Evolutionary conservation across 225 moss, liverwort and hornwort species (phyloP).

Genomic region (Bryum argenteum): DNA sequence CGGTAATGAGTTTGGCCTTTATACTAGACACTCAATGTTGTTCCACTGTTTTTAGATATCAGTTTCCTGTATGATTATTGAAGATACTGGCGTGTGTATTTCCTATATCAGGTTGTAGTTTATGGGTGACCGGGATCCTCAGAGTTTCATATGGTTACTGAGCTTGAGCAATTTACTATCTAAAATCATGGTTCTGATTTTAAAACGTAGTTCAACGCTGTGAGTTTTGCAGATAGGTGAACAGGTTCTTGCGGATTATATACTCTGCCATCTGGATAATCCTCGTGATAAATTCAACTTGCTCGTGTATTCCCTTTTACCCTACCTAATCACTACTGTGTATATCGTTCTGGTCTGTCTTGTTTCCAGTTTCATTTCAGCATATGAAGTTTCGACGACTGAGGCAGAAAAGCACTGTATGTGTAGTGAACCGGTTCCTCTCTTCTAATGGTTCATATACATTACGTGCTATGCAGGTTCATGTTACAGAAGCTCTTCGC

Average conservation of each 20-base stretch:
- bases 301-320: conserved; percentile 61
- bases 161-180: background rate
- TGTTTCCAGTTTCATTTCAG: background rate
- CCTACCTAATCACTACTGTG: conserved; percentile 16
- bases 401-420: background rate
- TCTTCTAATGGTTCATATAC: conserved; percentile 1
- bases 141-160: conserved; percentile 6
- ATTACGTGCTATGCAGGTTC: conserved; percentile 58
- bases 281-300: conserved; percentile 87
- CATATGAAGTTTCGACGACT: conserved; percentile 4
- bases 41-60: background rate
- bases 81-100: conserved; percentile 12
- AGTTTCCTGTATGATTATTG: conserved; percentile 12
- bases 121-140: background rate
- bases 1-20: conserved; percentile 32
- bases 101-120: background rate
- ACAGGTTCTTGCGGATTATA: conserved; percentile 81
- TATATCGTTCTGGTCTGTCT: background rate
- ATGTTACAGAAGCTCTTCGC: conserved; percentile 98
- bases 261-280: conserved; percentile 81
- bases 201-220: conserved; percentile 17
- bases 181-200: background rate
- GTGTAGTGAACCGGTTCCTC: background rate
- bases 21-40: conserved; percentile 1
- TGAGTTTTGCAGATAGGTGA: conserved; percentile 73